phyloP scores from a whole-genome alignment of 2,329 filamentous ascomycete genomes.

The Fusarium sp. region DNA sequence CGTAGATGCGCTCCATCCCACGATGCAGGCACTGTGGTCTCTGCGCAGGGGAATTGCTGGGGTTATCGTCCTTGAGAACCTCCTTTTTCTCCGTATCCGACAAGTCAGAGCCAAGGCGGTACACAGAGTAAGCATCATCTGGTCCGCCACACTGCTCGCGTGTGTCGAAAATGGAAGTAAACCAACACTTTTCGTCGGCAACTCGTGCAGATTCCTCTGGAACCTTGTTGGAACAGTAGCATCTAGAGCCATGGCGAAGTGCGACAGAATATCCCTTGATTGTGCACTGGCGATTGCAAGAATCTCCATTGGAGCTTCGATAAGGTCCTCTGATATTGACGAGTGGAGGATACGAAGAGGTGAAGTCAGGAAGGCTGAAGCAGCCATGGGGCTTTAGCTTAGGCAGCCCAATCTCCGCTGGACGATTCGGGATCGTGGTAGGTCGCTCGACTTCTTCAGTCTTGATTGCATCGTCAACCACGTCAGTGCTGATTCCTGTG shows the following conservation, averaged over 20 bases:
- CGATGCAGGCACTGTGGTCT: conserved; percentile 1
- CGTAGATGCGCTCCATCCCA: neutral
- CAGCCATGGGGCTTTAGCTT: neutral
- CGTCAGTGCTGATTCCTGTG: neutral
- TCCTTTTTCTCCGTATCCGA: neutral
- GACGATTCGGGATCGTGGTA: fast-evolving
- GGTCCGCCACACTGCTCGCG: conserved; percentile 4
- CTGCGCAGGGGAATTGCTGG: neutral
- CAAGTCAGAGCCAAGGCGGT: neutral
- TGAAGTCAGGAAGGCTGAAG: neutral
- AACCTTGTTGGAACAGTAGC: neutral
- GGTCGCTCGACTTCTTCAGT: neutral
- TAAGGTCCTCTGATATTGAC: neutral
- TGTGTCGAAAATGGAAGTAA: neutral
- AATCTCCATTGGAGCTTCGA: neutral
- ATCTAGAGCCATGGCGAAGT: neutral
- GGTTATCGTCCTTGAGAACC: neutral
- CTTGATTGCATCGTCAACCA: neutral
- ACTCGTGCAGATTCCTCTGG: neutral
- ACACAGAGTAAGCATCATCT: neutral
- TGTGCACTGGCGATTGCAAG: neutral
- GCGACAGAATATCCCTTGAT: neutral
- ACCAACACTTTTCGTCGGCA: neutral
- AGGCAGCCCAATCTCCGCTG: fast-evolving
- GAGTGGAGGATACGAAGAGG: neutral